Evolutionary conservation across 2,329 filamentous ascomycete species (phyloP), one percentile per base, ranked within the genome.

Genomic region (Aspergillus caelatus): DNA sequence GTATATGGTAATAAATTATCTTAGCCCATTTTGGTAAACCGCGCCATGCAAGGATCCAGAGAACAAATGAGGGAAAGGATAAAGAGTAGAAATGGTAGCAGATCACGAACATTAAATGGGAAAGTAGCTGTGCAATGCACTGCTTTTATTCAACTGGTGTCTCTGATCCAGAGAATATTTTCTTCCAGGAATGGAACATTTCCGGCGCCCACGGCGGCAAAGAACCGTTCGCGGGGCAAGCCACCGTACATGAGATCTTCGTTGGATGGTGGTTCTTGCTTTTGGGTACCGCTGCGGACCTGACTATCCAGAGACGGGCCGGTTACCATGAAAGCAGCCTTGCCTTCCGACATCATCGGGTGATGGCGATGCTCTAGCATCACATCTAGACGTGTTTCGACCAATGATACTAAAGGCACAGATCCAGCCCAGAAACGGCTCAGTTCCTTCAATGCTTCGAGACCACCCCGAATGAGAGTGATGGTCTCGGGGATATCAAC

Each of bases 341-440:
- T 80, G 45, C 73, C 72, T 62, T 80, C 70, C 26, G 65, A 58
- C 16, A 65, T 60, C 6, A 77, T 65, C 63, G 79, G 75, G 67
- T 74, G 70, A 62, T 76, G 61, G 62, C 77, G 65, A 63, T 75
- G 70, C 70, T 74, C 70, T 68, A 77, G 74, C 63, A 87, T 75
- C 60, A 79, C 71, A 14, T 81, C 79, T 52, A 84, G 69, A 3
- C 85, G 81, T 41, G 72, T 75, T 56, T 82, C 76, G 26, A 89
- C 81, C 3, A 81, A 79, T 34, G 82, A 79, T 16, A 81, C 80
- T 59, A 89, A 83, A 26, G 78, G 77, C 45, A 80, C 78, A 2
- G 85, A 84, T 62, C 85, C 86, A 48, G 85, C 83, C 89, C 89
- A 92, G 67, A 85, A 84, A 4, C 76, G 77, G 3, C 83, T 80